A percentile compares a stretch with the other conserved stretches of the same genome.
Conservation (phyloP, 768 basidiomycete species). For the Mycena kentingensis region DNA sequence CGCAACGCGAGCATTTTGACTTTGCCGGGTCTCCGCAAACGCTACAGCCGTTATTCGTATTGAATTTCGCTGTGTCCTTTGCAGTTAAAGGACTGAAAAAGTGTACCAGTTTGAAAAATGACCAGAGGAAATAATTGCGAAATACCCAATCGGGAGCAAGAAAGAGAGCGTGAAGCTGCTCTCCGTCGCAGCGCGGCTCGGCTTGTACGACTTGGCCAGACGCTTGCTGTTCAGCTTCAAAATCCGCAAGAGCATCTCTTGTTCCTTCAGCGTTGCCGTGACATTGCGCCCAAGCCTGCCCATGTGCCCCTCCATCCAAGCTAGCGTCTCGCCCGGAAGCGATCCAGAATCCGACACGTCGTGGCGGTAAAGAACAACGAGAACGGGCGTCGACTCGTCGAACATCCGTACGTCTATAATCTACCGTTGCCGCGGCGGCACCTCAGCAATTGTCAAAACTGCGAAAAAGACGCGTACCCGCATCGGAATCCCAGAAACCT, state of each 20-base stretch:
- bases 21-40: conserved; percentile 20
- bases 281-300: background rate
- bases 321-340: background rate
- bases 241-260: conserved; percentile 19
- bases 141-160: conserved; percentile 21
- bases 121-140: background rate
- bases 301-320: conserved; percentile 4
- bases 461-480: conserved; percentile 2
- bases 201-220: conserved; percentile 9
- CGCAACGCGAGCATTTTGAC: conserved; percentile 19
- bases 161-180: conserved; percentile 15
- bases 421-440: background rate
- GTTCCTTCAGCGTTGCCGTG: conserved; percentile 17
- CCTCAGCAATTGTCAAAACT: too few relatives aligned
- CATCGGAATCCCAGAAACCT: conserved; percentile 11
- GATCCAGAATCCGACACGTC: conserved; percentile 6
- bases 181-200: conserved; percentile 14
- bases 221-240: conserved; percentile 19
- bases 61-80: conserved; percentile 13
- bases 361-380: conserved; percentile 6
- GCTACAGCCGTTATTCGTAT: conserved; percentile 17
- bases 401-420: conserved; percentile 11
- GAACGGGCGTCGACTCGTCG: conserved; percentile 9
- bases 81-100: conserved; percentile 6
- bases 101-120: background rate